Evolutionary conservation across 768 basidiomycete species (phyloP).

Genomic region (Holtermanniella nyarrowii): DNA sequence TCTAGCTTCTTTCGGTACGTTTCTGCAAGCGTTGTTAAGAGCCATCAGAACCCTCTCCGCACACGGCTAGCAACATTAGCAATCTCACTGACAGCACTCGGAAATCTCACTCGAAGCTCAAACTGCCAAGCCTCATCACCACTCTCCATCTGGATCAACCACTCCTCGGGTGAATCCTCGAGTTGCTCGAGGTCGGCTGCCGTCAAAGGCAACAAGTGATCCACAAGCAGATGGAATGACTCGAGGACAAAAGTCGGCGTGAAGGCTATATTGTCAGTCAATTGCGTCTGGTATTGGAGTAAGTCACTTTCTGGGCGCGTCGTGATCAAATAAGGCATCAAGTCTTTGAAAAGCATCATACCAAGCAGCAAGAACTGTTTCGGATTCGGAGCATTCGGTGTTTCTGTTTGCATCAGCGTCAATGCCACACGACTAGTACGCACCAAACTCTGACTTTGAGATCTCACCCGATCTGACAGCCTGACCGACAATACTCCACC

Average conservation of each 20-base stretch:
- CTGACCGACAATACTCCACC: conserved; percentile 37
- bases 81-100: too few species aligned
- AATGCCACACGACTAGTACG: conserved; percentile 6
- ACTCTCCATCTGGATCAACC: conserved; percentile 79
- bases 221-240: conserved; percentile 55
- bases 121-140: conserved; percentile 89
- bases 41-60: conserved; percentile 85
- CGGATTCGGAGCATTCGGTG: conserved; percentile 25
- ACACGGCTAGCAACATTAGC: conserved; percentile 55
- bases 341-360: conserved; percentile 38
- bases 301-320: conserved; percentile 34
- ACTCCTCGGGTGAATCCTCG: conserved; percentile 86
- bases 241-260: conserved; percentile 30
- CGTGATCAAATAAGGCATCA: conserved; percentile 31
- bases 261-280: conserved; percentile 21
- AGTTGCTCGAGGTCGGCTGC: conserved; percentile 70
- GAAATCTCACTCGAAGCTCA: conserved; percentile 65
- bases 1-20: conserved; percentile 20
- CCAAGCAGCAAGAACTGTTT: conserved; percentile 38
- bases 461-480: conserved; percentile 33
- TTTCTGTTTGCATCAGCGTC: conserved; percentile 12
- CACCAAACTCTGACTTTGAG: conserved; percentile 30
- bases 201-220: conserved; percentile 73
- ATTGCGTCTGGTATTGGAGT: neutral
- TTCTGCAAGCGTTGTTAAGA: conserved; percentile 31